Base-by-base conservation (phyloP, 208 protist species). In the Trypanosoma conorhini region DNA sequence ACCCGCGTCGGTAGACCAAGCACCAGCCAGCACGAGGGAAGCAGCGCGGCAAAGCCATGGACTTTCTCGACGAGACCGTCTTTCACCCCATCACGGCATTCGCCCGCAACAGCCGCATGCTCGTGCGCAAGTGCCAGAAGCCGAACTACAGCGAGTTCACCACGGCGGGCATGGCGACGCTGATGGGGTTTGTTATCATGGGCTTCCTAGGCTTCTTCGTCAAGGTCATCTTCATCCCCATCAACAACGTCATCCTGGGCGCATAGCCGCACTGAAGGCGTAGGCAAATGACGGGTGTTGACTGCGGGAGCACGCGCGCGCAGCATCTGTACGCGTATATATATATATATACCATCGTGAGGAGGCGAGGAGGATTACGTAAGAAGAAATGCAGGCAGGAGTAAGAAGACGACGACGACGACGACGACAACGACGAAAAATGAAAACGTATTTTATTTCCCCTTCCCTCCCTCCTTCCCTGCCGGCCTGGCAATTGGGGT, bases 201-300 rank as follows among this genome's bases (percentile, higher is more conserved):
- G 97, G 97, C 50, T 96, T 98, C 69, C 74, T 98, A 54, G 97
- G 97, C 56, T 98, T 98, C 76, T 96, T 98, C 71, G 90, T 98
- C 3, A 98, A 98, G 83, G 78, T 98, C 22, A 92, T 98, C 76
- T 97, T 98, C 63, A 98, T 98, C 68, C 97, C 96, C 12, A 98
- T 98, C 79, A 98, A 98, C 81, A 98, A 98, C 72, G 94, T 98
- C 30, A 95, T 98, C 52, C 85, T 98, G 21, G 90, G 90, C 9
- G 76, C 82, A 24, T 87, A 86, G 5, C 81, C 10, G 22, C 50
- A 54, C 1, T 5, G 50, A 54, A 26, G 12, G 19, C 26, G 26
- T 21, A 54, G 12, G 50, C 15, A 26, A 5, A 24, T 54, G 42
- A 19, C 1, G 17, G 5, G 42, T 38, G 33, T 38, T 38, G 33